phyloP scores from a whole-genome alignment of 2,329 filamentous ascomycete species.

The Talaromyces funiculosus region DNA sequence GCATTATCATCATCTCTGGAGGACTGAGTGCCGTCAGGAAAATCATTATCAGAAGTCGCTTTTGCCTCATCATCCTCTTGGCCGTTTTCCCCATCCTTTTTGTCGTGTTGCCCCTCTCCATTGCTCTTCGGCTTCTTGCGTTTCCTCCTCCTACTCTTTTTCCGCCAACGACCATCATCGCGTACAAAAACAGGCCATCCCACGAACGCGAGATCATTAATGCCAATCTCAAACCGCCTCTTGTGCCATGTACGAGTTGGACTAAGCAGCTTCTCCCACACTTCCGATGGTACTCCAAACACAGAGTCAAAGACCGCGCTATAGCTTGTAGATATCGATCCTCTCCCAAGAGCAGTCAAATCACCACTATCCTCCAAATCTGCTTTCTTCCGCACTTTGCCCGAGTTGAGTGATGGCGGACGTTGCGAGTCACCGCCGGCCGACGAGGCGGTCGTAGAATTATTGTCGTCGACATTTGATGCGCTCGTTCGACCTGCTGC shows the following conservation, averaged over 20 bases:
- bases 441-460: constrained; percentile 23
- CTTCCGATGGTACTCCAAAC: constrained; percentile 66
- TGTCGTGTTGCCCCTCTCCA: constrained; percentile 28
- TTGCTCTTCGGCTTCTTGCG: constrained; percentile 28
- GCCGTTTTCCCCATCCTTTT: constrained; percentile 27
- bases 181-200: constrained; percentile 79
- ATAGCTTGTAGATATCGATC: constrained; percentile 20
- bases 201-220: constrained; percentile 74
- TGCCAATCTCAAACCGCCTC: constrained; percentile 70
- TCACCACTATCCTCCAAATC: constrained; percentile 31
- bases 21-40: background rate
- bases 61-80: constrained; percentile 23
- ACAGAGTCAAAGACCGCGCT: constrained; percentile 53
- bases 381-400: constrained; percentile 26
- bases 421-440: constrained; percentile 25
- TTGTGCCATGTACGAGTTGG: constrained; percentile 74
- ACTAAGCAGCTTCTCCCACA: constrained; percentile 73
- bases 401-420: constrained; percentile 31
- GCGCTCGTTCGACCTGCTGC: constrained; percentile 25
- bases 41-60: background rate
- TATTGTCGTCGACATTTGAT: constrained; percentile 28
- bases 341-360: constrained; percentile 23
- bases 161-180: constrained; percentile 71
- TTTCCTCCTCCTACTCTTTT: constrained; percentile 50
- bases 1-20: constrained; percentile 18